phyloP scores from a whole-genome alignment of 352 stramenopile genomes.

The Phytophthora parvispora region DNA sequence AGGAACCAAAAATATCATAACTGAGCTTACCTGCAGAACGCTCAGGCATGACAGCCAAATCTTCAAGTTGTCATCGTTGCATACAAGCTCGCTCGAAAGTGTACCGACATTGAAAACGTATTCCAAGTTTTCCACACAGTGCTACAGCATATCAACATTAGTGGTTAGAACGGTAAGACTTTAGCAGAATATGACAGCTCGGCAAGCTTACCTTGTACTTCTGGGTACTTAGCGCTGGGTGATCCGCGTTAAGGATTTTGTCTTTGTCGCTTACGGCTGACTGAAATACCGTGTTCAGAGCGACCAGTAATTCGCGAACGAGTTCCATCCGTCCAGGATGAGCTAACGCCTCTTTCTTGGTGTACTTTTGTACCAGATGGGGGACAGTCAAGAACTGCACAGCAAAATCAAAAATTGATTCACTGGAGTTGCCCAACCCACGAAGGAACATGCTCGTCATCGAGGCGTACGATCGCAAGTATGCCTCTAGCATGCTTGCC shows the following conservation, averaged over 20 bases:
- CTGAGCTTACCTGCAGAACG: conserved; percentile 63
- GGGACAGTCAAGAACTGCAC: conserved; percentile 90
- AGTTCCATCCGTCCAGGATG: conserved; percentile 68
- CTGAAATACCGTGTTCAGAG: conserved; percentile 72
- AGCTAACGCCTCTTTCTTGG: conserved; percentile 53
- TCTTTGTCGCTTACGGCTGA: conserved; percentile 58
- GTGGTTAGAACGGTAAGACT: background rate
- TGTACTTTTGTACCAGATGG: conserved; percentile 85
- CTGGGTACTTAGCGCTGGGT: conserved; percentile 79
- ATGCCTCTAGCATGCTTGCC: conserved; percentile 80
- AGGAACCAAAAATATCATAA: background rate
- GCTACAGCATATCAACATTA: conserved; percentile 41
- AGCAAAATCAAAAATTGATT: conserved; percentile 92
- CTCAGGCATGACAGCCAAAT: conserved; percentile 80
- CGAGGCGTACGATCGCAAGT: conserved; percentile 70
- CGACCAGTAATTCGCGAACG: conserved; percentile 69
- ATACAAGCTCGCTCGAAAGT: conserved; percentile 84
- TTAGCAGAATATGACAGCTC: background rate
- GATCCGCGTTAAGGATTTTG: conserved; percentile 71
- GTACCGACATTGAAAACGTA: conserved; percentile 87
- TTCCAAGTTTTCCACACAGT: conserved; percentile 90
- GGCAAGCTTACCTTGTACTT: conserved; percentile 85
- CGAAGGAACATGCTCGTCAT: conserved; percentile 87
- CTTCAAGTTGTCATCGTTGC: conserved; percentile 69
- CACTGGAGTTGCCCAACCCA: conserved; percentile 82